Percentiles rank a stretch among this genome's conserved stretches.
Evolutionary conservation across 2,329 filamentous ascomycete species (phyloP).

Genomic region (Neopestalotiopsis rosae): DNA sequence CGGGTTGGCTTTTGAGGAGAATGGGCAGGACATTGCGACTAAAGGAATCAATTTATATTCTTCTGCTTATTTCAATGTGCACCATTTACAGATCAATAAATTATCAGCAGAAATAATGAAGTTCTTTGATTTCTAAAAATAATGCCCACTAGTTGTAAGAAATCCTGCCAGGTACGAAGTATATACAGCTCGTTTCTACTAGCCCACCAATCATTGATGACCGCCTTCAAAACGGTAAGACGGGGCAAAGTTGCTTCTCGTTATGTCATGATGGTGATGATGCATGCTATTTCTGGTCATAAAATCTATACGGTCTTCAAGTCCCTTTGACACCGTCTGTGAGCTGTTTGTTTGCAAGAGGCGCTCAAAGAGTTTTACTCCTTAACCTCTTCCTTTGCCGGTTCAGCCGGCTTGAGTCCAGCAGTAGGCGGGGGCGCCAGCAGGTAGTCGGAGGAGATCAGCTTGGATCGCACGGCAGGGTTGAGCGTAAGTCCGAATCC

Average conservation of each 20-base stretch:
- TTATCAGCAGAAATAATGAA: neutral
- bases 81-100: neutral
- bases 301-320: conserved; percentile 19
- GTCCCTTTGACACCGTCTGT: conserved; percentile 29
- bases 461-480: conserved; percentile 69
- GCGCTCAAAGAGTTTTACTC: conserved; percentile 7
- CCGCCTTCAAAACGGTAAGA: neutral
- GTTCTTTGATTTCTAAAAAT: neutral
- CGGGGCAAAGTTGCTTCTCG: neutral
- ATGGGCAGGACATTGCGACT: neutral
- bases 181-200: neutral
- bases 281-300: neutral
- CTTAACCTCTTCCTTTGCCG: conserved; percentile 22
- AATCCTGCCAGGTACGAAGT: neutral
- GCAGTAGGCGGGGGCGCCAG: conserved; percentile 68
- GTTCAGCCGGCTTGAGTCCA: conserved; percentile 41
- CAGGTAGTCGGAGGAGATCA: conserved; percentile 78
- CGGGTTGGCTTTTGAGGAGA: too few relatives aligned
- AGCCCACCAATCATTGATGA: neutral
- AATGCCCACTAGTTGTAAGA: neutral
- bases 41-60: neutral
- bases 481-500: conserved; percentile 91
- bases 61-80: neutral
- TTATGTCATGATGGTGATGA: neutral
- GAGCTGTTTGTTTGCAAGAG: conserved; percentile 22